Conservation (phyloP, 306 rosid genomes). For the Fragaria ananassa region DNA sequence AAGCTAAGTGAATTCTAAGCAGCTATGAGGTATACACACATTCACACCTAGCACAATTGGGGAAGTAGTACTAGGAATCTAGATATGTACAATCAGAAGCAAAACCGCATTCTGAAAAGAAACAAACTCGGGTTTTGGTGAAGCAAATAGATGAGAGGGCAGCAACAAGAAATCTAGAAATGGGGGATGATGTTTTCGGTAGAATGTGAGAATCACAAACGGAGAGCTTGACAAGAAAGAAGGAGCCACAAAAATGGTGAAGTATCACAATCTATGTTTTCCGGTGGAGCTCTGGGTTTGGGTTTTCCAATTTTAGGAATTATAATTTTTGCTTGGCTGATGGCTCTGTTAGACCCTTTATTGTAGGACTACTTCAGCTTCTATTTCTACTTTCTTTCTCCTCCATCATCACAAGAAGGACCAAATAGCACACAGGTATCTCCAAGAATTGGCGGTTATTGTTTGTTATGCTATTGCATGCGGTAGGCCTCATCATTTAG, state of each 20-base stretch:
- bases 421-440: conserved; percentile 21
- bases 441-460: conserved; percentile 2
- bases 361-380: conserved; percentile 37
- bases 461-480: background rate
- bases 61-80: background rate
- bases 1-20: background rate
- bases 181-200: background rate
- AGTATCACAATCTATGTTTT: conserved; percentile 31
- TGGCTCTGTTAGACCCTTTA: conserved; percentile 47
- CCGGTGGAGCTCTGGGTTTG: conserved; percentile 27
- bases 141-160: conserved; percentile 11
- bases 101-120: background rate
- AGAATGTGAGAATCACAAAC: conserved; percentile 21
- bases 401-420: conserved; percentile 26
- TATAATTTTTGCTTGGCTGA: conserved; percentile 29
- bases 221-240: conserved; percentile 31
- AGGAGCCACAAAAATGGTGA: conserved; percentile 24
- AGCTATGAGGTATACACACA: conserved; percentile 6
- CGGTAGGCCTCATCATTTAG: too few species aligned
- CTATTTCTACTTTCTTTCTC: conserved; percentile 9
- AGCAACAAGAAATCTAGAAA: background rate
- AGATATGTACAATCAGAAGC: conserved; percentile 5
- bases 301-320: conserved; percentile 41
- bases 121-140: conserved; percentile 7
- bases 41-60: background rate